Base-by-base conservation (phyloP, 2,329 filamentous ascomycete genomes). In the Diplodia corticola region DNA sequence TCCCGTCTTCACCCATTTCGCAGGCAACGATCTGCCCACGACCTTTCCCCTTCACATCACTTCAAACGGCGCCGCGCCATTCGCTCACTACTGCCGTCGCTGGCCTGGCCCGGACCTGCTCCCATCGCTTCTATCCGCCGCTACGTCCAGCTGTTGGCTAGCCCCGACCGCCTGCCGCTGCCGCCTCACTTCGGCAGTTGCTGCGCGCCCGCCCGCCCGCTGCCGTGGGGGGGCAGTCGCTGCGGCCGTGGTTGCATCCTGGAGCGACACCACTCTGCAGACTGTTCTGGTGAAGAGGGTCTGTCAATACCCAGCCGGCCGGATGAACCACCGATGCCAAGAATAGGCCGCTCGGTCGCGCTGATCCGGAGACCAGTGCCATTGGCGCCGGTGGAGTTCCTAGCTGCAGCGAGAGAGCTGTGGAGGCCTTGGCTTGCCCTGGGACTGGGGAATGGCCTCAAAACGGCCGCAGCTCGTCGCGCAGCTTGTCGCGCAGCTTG, bases 291-390 rank as follows among this genome's bases (percentile, higher is more conserved):
- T 46, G 37, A 24, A 20, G 24, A 33, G 15, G n/a, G 37, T 37
- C 17, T 20, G 57, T 26, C 28, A 44, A 35, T 49, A 49, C 15
- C 57, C 57, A 61, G 48, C 10, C 26, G 17, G 28, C 44, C 57
- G 57, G 57, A 61, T 46, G 57, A 49, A 61, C 57, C 40, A 61
- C 44, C 57, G 44, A 22, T 40, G 57, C 57, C 57, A 61, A 61
- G 57, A 37, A 22, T 20, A 26, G 28, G 44, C 40, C 40, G 57
- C 57, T 61, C 57, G 44, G 57, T 17, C 57, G 44, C 57, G 57
- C 57, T 61, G 57, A 61, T 61, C 57, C 57, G 57, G 57, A 61
- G 57, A 61, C 57, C 44, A 49, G 44, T 9, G 57, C 57, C 57
- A 49, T 7, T 59, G 55, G 57, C n/a, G 44, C 44, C 44, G 57